These are phyloP conservation scores for Xylaria venustula DNA, from an alignment of 495 filamentous ascomycete species.

Conservation along the genomic window DNA sequence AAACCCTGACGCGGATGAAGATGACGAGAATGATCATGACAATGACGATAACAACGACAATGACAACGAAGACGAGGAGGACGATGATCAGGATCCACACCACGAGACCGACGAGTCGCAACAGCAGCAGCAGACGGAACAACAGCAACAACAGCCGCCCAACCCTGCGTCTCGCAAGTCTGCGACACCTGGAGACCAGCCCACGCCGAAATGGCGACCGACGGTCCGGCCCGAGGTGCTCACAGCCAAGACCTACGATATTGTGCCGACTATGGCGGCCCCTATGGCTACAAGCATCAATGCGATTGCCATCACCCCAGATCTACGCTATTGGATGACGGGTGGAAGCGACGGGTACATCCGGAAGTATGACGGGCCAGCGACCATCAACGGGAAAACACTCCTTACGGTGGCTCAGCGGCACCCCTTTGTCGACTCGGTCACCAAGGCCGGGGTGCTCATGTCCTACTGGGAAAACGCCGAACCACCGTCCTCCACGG, in stretches of 20 bases:
- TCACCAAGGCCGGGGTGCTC: constrained; percentile 87
- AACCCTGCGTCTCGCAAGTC: constrained; percentile 37
- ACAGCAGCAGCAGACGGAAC: constrained; percentile 18
- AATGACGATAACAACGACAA: constrained; percentile 53
- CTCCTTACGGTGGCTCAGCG: constrained; percentile 92
- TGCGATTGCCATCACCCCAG: constrained; percentile 83
- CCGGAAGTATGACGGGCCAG: constrained; percentile 91
- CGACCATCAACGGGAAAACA: constrained; percentile 90
- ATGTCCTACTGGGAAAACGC: constrained; percentile 97
- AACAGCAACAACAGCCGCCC: constrained; percentile 19
- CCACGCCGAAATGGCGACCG: constrained; percentile 52
- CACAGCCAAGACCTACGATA: constrained; percentile 86
- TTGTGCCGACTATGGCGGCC: constrained; percentile 93
- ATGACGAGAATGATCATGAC: constrained; percentile 44
- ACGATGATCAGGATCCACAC: constrained; percentile 48
- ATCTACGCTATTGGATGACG: constrained; percentile 93
- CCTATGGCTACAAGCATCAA: constrained; percentile 97
- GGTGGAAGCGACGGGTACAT: constrained; percentile 94
- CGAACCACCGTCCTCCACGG: constrained; percentile 44
- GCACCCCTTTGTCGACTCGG: constrained; percentile 96
- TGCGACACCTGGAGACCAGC: constrained; percentile 46
- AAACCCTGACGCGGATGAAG: constrained; percentile 44
- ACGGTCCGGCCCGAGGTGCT: constrained; percentile 75
- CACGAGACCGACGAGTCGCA: constrained; percentile 19
- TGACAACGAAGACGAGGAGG: constrained; percentile 66